Evolutionary conservation across 2,329 filamentous ascomycete genomes (phyloP).

Genomic region (Aspergillus nomiae): DNA sequence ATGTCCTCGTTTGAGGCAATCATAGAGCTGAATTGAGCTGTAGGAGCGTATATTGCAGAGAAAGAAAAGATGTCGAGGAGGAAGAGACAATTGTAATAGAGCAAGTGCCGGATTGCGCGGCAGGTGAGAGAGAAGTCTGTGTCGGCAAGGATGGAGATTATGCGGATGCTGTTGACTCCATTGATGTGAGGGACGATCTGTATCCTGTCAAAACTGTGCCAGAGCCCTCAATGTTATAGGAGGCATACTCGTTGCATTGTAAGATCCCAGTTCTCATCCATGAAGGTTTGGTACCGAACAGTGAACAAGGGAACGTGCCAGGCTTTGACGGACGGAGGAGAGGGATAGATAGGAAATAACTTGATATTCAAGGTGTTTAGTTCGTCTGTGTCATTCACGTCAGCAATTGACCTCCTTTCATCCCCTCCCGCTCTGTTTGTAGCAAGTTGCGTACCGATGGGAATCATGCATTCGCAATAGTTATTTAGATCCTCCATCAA

Average conservation of each 20-base stretch:
- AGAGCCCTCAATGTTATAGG: not conserved
- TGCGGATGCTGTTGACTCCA: slow-evolving; percentile 84
- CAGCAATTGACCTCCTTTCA: slow-evolving; percentile 8
- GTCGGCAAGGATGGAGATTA: slow-evolving; percentile 81
- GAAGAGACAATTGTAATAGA: slow-evolving; percentile 90
- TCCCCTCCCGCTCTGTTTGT: not conserved
- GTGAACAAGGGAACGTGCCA: slow-evolving; percentile 88
- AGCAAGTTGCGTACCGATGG: slow-evolving; percentile 67
- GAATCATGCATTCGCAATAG: slow-evolving; percentile 98
- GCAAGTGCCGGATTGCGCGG: slow-evolving; percentile 81
- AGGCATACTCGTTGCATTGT: slow-evolving; percentile 51
- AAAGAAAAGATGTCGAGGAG: slow-evolving; percentile 97
- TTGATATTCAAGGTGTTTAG: slow-evolving; percentile 96
- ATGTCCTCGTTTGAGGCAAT: slow-evolving; percentile 77
- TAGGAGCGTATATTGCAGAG: slow-evolving; percentile 83
- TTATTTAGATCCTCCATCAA: slow-evolving; percentile 93
- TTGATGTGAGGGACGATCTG: slow-evolving; percentile 83
- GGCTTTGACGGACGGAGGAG: slow-evolving; percentile 74
- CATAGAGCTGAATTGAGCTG: slow-evolving; percentile 69
- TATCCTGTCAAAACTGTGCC: not conserved
- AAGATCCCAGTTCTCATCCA: slow-evolving; percentile 58
- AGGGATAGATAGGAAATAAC: slow-evolving; percentile 79
- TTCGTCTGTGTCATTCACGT: slow-evolving; percentile 62
- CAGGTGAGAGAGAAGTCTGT: slow-evolving; percentile 85
- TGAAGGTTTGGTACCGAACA: slow-evolving; percentile 55